Base-by-base conservation (phyloP, 2,329 filamentous ascomycete species). In the Aspergillus fischeri region DNA sequence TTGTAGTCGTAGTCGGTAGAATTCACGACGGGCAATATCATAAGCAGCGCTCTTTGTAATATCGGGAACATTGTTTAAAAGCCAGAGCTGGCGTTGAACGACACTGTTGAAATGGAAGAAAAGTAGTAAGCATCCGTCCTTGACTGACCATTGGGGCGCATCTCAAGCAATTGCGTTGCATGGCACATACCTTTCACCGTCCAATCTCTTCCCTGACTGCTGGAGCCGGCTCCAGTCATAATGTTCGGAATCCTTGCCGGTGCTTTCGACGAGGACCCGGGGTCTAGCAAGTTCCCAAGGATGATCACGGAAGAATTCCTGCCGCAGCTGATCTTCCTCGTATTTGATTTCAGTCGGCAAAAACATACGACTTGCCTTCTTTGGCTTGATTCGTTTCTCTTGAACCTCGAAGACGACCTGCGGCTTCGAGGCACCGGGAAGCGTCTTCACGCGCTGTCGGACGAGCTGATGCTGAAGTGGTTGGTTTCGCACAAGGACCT, bases 211-310 rank as follows among this genome's bases (percentile, higher is more conserved):
- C 38, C 87, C 89, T 5, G 81, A 83, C 77, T 97, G 94, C 66
- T 82, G 79, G 65, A 96, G 74, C 66, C 75, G 86, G 65, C 87
- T 89, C 93, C 93, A 97, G 74, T 97, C 86, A 67, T 86, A 86
- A 54, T 77, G 80, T 72, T 88, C 84, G 52, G 85, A 80, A 70
- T 99, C 93, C 70, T 88, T 89, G 53, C 94, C 94, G 68, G 93
- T 89, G 65, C 86, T 80, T 77, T 99, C 94, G 9, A 97, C 78
- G 49, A 99, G 80, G 57, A 96, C 81, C 65, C 91, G 83, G 54
- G 94, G 94, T 61, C 93, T 83, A 20, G 94, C 94, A 70, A 99
- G 79, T 77, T 99, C 94, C 94, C 94, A 99, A 4, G 94, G 94
- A 73, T 99, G 94, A 74, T 99, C 93, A 69, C 83, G 86, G 79